Percentiles rank a stretch among this genome's conserved stretches.
Conservation (phyloP, 352 stramenopile species). For the Aphanomyces cochlioides region DNA sequence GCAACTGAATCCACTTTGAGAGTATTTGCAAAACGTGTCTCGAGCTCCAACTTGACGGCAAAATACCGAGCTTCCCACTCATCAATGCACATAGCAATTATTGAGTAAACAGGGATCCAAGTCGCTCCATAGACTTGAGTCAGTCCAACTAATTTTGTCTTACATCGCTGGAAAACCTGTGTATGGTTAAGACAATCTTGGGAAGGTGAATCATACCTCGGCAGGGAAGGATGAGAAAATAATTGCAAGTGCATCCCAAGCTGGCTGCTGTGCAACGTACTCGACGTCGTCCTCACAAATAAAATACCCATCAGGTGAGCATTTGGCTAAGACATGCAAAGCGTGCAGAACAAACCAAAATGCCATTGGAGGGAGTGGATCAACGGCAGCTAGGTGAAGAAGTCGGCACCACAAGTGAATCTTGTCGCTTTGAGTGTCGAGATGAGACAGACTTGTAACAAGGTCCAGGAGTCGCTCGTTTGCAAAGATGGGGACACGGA, state of each 20-base stretch:
- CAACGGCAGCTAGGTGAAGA: slow-evolving; percentile 41
- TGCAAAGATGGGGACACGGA: slow-evolving; percentile 41
- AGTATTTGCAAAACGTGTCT: slow-evolving; percentile 13
- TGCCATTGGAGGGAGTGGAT: slow-evolving; percentile 38
- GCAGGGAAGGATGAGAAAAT: slow-evolving; percentile 39
- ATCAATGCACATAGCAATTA: slow-evolving; percentile 48
- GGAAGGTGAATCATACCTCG: slow-evolving; percentile 35
- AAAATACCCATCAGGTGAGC: slow-evolving; percentile 46
- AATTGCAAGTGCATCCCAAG: slow-evolving; percentile 40
- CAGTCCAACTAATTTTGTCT: slow-evolving; percentile 42
- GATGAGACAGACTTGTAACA: slow-evolving; percentile 41
- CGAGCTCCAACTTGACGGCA: slow-evolving; percentile 8
- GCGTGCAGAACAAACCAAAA: slow-evolving; percentile 58
- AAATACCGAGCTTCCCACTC: slow-evolving; percentile 39
- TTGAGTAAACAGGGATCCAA: slow-evolving; percentile 49
- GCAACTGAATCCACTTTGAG: slow-evolving; percentile 15
- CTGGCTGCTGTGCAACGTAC: slow-evolving; percentile 45
- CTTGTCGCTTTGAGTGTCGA: slow-evolving; percentile 60
- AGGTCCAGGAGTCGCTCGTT: slow-evolving; percentile 45
- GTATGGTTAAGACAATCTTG: too few species aligned
- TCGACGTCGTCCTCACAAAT: slow-evolving; percentile 48
- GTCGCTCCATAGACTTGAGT: slow-evolving; percentile 51
- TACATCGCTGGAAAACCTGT: slow-evolving; percentile 37
- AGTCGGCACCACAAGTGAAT: slow-evolving; percentile 49
- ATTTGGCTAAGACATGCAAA: slow-evolving; percentile 43